Evolutionary conservation across 768 basidiomycete species (phyloP), one percentile per base, ranked within the genome.

Genomic region (Leccinum aurantiacum): DNA sequence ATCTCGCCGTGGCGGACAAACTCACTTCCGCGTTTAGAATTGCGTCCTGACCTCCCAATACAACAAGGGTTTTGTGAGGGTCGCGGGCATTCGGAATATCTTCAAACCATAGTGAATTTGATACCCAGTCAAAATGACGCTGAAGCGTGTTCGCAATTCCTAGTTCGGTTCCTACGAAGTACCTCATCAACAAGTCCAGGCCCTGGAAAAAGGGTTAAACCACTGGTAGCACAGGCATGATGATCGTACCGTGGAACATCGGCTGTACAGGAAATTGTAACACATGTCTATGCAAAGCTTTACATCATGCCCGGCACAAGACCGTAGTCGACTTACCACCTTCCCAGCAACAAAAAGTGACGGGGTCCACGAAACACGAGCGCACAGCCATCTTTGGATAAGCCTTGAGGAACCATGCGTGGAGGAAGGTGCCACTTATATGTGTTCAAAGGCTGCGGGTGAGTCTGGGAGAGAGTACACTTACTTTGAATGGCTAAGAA

Each of bases 301-400:
- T 14, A 22, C 44, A 5, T 41, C 25, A 57, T 22, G 31, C 25
- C 33, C 38, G 11, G n/a, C 4, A 5, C 4, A 19, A 46, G 19
- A 13, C 19, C 37, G 25, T 14, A 58, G 49, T 47, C 35, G 9
- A 79, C 83, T 60, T 66, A 89, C 90, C 89, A 60, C 93, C 94
- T 82, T 97, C 95, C 94, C 94, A 98, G 6, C 89, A 85, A 72
- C 93, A 95, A 73, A 95, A 93, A 0, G 89, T 84, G 29, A 91
- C 89, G 9, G 95, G 93, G 69, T 98, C 95, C 33, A 95, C 88
- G 68, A 97, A 94, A 70, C 91, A 93, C 9, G 88, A 94, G 3
- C 93, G 82, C 1, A 77, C 75, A 50, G 89, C 76, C 65, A 96
- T 79, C 19, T 82, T 75, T 1, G 92, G 88, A 56, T 86, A 78